These are phyloP conservation scores for Phalaenopsis equestris DNA, from an alignment of 106 monocot species.

Conservation along the genomic window DNA sequence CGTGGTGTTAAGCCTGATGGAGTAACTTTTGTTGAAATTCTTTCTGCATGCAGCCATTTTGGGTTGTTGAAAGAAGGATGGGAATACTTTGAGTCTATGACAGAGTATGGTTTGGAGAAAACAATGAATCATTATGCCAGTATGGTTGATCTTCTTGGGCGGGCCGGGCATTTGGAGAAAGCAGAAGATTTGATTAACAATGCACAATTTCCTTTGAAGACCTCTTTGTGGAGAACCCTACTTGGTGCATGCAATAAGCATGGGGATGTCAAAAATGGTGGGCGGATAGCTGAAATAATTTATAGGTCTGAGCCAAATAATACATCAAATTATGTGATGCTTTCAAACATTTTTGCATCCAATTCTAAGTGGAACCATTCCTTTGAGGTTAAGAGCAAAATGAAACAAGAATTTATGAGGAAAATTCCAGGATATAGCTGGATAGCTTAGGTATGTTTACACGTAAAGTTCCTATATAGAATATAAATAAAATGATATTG, in stretches of 20 bases:
- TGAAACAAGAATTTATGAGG: slow-evolving; percentile 7
- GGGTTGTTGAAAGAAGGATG: slow-evolving; percentile 27
- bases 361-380: slow-evolving; percentile 22
- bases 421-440: slow-evolving; percentile 26
- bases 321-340: slow-evolving; percentile 19
- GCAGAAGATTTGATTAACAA: slow-evolving; percentile 22
- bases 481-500: neutral
- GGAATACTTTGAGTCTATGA: slow-evolving; percentile 18
- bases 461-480: neutral
- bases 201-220: slow-evolving; percentile 14
- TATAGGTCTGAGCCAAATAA: slow-evolving; percentile 15
- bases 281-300: slow-evolving; percentile 12
- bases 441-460: slow-evolving; percentile 7
- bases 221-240: slow-evolving; percentile 19
- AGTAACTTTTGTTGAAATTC: slow-evolving; percentile 20
- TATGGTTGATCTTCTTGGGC: slow-evolving; percentile 27
- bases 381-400: slow-evolving; percentile 18
- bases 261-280: slow-evolving; percentile 16
- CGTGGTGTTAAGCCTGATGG: slow-evolving; percentile 14
- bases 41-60: slow-evolving; percentile 31
- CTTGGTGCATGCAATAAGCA: slow-evolving; percentile 21
- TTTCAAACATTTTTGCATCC: slow-evolving; percentile 22
- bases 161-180: slow-evolving; percentile 19
- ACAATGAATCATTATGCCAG: slow-evolving; percentile 26
- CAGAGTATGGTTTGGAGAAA: slow-evolving; percentile 13